Percentiles rank a stretch among this genome's conserved stretches.
These are phyloP conservation scores for Suillus occidentalis DNA, from an alignment of 768 basidiomycete species.

Conservation along the genomic window DNA sequence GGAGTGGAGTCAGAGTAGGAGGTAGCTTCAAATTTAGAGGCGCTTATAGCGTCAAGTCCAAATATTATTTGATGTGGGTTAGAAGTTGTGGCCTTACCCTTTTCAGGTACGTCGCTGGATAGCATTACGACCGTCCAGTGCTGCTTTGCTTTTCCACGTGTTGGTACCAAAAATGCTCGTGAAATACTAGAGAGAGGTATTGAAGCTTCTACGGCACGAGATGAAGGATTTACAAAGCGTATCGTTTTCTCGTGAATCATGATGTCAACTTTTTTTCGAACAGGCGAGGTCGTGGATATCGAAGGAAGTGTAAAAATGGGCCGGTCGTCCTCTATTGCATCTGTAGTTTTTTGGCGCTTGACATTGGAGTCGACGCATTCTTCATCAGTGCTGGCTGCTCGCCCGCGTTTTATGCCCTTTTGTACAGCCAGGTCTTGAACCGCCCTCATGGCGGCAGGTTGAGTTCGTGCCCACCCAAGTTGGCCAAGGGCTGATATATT, in stretches of 20 bases:
- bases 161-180: conserved; percentile 72
- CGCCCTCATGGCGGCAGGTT: conserved; percentile 23
- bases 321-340: conserved; percentile 34
- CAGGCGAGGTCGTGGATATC: conserved; percentile 68
- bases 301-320: conserved; percentile 61
- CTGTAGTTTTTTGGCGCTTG: conserved; percentile 22
- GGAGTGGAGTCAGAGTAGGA: conserved; percentile 33
- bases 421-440: conserved; percentile 15
- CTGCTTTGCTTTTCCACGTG: conserved; percentile 66
- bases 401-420: conserved; percentile 23
- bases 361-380: conserved; percentile 2
- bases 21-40: conserved; percentile 46
- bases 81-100: conserved; percentile 37
- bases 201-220: conserved; percentile 48
- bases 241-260: conserved; percentile 52
- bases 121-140: conserved; percentile 75
- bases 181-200: conserved; percentile 50
- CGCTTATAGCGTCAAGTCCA: conserved; percentile 60
- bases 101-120: conserved; percentile 52
- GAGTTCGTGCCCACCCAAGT: conserved; percentile 25
- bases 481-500: conserved; percentile 11
- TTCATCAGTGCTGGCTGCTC: conserved; percentile 19
- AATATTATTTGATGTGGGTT: conserved; percentile 61
- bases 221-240: conserved; percentile 50
- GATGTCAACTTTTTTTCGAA: conserved; percentile 76